Evolutionary conservation across 371 early-diverging fungal species (phyloP), one percentile per base, ranked within the genome.

Genomic region (Lichtheimia hyalospora): DNA sequence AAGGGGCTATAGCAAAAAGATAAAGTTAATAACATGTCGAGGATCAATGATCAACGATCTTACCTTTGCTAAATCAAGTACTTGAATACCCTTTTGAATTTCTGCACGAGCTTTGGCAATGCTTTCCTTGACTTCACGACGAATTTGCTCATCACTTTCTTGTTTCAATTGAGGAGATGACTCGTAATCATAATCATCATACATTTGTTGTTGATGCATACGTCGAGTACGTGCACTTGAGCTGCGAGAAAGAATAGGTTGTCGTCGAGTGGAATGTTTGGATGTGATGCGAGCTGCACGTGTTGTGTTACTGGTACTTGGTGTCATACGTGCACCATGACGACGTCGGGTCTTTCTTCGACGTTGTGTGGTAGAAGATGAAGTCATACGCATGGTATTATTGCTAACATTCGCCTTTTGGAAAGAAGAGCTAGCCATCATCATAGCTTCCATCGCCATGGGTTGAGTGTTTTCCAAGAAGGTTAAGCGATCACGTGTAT

Each of bases 41-140:
- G 6, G 34, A 34, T 34, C 6, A 34, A 10, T 5, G 3, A 34
- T 34, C 6, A 34, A 0, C 0, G 6, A 34, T 18, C 20, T 43
- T 66, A 72, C 74, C 66, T 81, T 75, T n/a, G 74, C 57, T 14
- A 77, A 67, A 51, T 81, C 81, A 27, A 85, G 64, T 14, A 84
- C 75, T 61, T 78, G 62, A 20, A 81, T 62, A 13, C 78, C 84
- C 39, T 80, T 79, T 56, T 78, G 75, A 25, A 86, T 85, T 62
- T 86, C 85, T 42, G 81, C 81, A 52, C 85, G 81, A n/a, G 84
- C 84, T 63, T 85, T 86, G 54, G 84, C 85, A 27, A 85, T 65
- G 24, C 77, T 80, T 41, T 84, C 82, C 51, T 73, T 81, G 25
- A 82, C 82, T 56, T 74, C 76, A 49, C 68, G 67, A 28, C 72